Evolutionary conservation across 371 early-diverging fungal species (phyloP), one percentile per base, ranked within the genome.

Genomic region (Syncephalastrum sp.): DNA sequence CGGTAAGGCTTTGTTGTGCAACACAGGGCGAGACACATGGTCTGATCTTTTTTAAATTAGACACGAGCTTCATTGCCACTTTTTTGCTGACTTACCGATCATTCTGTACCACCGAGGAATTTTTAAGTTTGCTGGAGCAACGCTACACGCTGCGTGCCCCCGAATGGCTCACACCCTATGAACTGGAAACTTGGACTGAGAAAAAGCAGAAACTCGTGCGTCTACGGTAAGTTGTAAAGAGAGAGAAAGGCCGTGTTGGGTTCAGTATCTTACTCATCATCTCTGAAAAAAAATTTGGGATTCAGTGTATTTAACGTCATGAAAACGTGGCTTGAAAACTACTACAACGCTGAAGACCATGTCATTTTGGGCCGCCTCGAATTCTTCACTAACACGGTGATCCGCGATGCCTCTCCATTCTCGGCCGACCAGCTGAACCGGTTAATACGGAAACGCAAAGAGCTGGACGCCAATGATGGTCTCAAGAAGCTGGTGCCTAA

Each of bases 31-130:
- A 21, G 4, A 24, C n/a, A 16, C 12, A n/a, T 58, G 29, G 12
- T 25, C 46, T 16, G 23, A 27, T 33, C 38, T 42, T 50, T 41
- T 51, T 43, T 19, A 43, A 16, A 4, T 49, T 55, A 65, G 95
- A 96, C 52, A 74, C 86, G 29, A 81, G 80, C 45, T 95, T 89
- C 72, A 83, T 87, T 50, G 81, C 82, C 29, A 88, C 87, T 0
- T 95, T 96, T 72, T 64, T 96, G 67, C 79, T 96, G 70, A 93
- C 92, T 14, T 95, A 93, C 77, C 87, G 90, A 45, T 87, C 89
- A n/a, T 95, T 95, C 65, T 79, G 85, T 23, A 83, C 89, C 2
- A 83, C 93, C 6, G 77, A 78, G 15, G 87, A 92, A 63, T 72
- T 96, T 42, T 76, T 96, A 29, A 69, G 73, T 23, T 54, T 82